phyloP scores from a whole-genome alignment of 805 yeast genomes.

The Limtongia smithiae region DNA sequence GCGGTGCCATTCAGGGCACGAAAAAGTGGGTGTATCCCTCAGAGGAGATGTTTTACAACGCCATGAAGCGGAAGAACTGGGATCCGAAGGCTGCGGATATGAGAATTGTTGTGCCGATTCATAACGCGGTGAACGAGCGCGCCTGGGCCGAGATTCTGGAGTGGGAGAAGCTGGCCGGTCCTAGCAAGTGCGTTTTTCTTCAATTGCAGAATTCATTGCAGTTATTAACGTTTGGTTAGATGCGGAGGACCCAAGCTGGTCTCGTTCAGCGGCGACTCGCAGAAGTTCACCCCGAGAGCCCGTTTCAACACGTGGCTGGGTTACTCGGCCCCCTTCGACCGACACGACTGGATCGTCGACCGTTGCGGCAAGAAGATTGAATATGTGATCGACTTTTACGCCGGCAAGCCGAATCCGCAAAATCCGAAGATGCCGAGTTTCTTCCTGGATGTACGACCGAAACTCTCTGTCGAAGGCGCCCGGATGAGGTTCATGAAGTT shows the following conservation, averaged over 20 bases:
- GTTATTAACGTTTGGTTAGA: conserved; percentile 11
- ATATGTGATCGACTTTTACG: conserved; percentile 89
- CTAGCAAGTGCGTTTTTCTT: conserved; percentile 39
- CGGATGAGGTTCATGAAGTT: conserved; percentile 63
- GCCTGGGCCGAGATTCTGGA: conserved; percentile 80
- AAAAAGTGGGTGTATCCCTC: conserved; percentile 93
- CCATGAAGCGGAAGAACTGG: conserved; percentile 90
- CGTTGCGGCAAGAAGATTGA: conserved; percentile 81
- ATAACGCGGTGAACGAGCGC: conserved; percentile 86
- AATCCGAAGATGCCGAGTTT: conserved; percentile 56
- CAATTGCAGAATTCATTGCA: not conserved
- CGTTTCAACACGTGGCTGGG: conserved; percentile 54
- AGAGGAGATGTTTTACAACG: conserved; percentile 89
- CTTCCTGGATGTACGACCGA: conserved; percentile 88
- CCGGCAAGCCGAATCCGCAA: conserved; percentile 50
- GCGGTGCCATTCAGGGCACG: conserved; percentile 23
- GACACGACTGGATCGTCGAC: conserved; percentile 91
- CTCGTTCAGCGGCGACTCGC: conserved; percentile 84
- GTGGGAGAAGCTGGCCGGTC: conserved; percentile 61
- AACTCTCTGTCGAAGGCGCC: conserved; percentile 73
- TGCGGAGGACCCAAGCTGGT: conserved; percentile 87
- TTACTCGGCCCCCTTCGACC: conserved; percentile 76
- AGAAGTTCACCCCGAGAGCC: conserved; percentile 84
- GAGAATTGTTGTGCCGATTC: conserved; percentile 89
- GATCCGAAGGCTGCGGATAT: conserved; percentile 76